Base-by-base conservation (phyloP, 2,329 filamentous ascomycete species). In the Blumeria graminis region DNA sequence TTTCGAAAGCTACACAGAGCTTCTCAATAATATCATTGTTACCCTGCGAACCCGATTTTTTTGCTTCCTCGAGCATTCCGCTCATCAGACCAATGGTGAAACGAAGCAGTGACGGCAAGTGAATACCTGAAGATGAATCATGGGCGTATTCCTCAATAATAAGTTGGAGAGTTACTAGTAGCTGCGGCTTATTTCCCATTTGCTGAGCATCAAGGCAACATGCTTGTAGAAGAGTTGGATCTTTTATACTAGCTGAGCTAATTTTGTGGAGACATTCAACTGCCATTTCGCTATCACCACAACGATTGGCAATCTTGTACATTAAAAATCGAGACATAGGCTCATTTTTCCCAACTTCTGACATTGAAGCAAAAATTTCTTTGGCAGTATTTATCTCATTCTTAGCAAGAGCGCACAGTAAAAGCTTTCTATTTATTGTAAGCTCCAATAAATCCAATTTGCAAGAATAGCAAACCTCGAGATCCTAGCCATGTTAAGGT, bases 201-300 rank as follows among this genome's bases (percentile, higher is more conserved):
- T 78, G 72, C 54, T 88, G 80, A 2, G 86, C 83, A 66, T 93
- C 86, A 33, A 86, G 70, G 22, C 86, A 77, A 62, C 88, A 94
- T 0, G 86, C 84, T 60, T 89, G 87, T 0, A 95, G 71, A 46
- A 87, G 76, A 13, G 79, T 78, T 18, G 72, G 71, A 36, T 81
- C 75, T 22, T 75, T 72, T 0, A 70, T 65, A 0, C 73, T 71
- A 6, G 71, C 65, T n/a, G 71, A 71, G 56, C 73, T 75, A 32
- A 94, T 69, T 1, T 69, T 66, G 32, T 78, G 70, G 1, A 94
- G 73, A 63, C 81, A 86, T 50, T 79, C 73, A 18, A 71, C 67
- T n/a, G 82, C 82, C 65, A 74, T 64, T 0, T 77, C 73, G 39
- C 69, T 65, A 61, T 89, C 76, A 58, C 72, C 72, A 16, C 69